These are phyloP conservation scores for Dacryopinax primogenitus DNA, from an alignment of 768 basidiomycete species.

Conservation along the genomic window DNA sequence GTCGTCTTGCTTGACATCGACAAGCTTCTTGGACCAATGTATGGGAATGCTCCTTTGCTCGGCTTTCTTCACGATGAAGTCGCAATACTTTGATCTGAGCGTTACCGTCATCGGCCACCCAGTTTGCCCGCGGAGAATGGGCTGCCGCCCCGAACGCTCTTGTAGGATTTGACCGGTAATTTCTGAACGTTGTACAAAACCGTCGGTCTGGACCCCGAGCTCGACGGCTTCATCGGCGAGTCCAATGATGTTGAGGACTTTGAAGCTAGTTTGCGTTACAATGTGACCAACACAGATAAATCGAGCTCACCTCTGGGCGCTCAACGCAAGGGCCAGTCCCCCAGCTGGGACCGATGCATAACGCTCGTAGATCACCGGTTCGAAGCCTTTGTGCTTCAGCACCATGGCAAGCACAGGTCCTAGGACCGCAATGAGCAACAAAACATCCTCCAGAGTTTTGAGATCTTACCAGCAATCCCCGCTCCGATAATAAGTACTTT, in stretches of 20 bases:
- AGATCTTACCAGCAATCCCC: not conserved
- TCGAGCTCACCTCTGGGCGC: not conserved
- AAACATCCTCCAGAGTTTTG: not conserved
- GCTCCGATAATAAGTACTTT: not conserved
- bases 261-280: not conserved
- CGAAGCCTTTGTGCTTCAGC: constrained; percentile 8
- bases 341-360: not conserved
- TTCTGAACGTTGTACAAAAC: not conserved
- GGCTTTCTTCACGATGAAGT: constrained; percentile 22
- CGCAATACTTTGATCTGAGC: not conserved
- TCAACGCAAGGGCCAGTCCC: not conserved
- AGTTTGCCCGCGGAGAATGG: not conserved
- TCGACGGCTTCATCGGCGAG: not conserved
- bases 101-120: not conserved
- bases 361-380: constrained; percentile 7
- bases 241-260: not conserved
- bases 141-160: not conserved
- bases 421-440: not conserved
- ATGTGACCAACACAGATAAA: not conserved
- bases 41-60: constrained; percentile 28
- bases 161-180: not conserved
- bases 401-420: constrained; percentile 3
- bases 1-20: constrained; percentile 25
- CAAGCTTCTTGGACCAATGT: constrained; percentile 28
- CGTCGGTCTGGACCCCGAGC: not conserved